Evolutionary conservation across 148 eudicot genomes (phyloP).

Genomic region (Fagopyrum esculentum): DNA sequence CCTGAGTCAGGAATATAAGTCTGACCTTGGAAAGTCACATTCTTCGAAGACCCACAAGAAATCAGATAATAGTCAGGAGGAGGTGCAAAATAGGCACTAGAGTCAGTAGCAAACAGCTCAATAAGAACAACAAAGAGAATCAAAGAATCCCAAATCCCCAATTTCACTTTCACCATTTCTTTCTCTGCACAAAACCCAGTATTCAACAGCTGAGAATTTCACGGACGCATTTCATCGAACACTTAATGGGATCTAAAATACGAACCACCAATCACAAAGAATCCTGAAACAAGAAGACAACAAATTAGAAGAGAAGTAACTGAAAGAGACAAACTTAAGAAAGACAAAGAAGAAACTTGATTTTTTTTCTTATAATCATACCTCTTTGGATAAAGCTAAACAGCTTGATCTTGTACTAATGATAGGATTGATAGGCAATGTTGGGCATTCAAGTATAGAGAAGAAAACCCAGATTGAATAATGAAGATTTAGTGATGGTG

Average conservation of each 20-base stretch:
- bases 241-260: background rate
- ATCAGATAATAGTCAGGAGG: slow-evolving; percentile 73
- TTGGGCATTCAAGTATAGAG: background rate
- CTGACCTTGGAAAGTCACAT: slow-evolving; percentile 68
- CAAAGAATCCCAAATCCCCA: slow-evolving; percentile 29
- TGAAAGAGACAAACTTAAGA: background rate
- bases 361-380: background rate
- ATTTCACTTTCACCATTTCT: slow-evolving; percentile 24
- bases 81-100: slow-evolving; percentile 36
- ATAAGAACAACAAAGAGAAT: slow-evolving; percentile 26
- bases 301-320: background rate
- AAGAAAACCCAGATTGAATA: background rate
- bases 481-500: background rate
- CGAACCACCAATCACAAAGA: background rate
- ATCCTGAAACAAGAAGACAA: background rate
- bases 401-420: background rate
- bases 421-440: slow-evolving; percentile 1
- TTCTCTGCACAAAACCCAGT: slow-evolving; percentile 4
- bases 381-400: background rate
- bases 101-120: slow-evolving; percentile 29
- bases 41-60: slow-evolving; percentile 80
- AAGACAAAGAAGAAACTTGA: background rate
- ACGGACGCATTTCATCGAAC: slow-evolving; percentile 10
- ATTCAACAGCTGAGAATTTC: background rate
- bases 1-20: slow-evolving; percentile 62